Conservation (phyloP, 2,329 filamentous ascomycete species). For the Huntiella decipiens region DNA sequence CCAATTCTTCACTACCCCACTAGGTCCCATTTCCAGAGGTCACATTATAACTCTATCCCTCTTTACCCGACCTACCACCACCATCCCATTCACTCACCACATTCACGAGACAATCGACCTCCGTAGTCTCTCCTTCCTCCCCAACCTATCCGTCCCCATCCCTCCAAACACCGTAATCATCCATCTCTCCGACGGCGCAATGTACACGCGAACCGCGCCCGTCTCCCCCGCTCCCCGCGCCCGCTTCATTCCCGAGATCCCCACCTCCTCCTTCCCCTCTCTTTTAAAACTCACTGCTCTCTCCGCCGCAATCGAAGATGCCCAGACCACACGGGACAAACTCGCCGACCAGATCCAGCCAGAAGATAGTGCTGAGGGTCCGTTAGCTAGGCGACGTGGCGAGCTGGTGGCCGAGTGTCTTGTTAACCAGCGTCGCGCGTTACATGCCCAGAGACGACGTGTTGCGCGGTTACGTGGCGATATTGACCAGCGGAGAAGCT, state of each 20-base stretch:
- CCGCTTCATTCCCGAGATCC: conserved; percentile 30
- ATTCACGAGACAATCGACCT: conserved; percentile 57
- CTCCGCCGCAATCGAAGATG: conserved; percentile 81
- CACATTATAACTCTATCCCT: conserved; percentile 49
- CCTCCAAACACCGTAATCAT: conserved; percentile 71
- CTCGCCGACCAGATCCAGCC: conserved; percentile 61
- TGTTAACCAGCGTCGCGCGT: conserved; percentile 42
- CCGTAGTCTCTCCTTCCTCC: conserved; percentile 58
- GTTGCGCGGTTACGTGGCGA: conserved; percentile 18
- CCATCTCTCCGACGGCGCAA: conserved; percentile 60
- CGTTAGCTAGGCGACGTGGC: conserved; percentile 30
- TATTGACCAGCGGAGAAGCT: no score
- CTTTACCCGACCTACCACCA: conserved; percentile 45
- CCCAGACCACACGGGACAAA: conserved; percentile 53
- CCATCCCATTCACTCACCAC: conserved; percentile 37
- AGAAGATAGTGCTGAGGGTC: conserved; percentile 10
- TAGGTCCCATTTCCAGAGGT: conserved; percentile 43
- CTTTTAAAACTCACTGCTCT: conserved; percentile 77
- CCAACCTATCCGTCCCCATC: conserved; percentile 48
- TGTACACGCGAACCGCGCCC: conserved; percentile 49
- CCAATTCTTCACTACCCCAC: conserved; percentile 55
- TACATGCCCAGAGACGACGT: conserved; percentile 41
- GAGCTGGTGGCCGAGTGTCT: conserved; percentile 35
- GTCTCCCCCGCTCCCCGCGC: conserved; percentile 21
- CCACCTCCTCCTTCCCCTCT: conserved; percentile 68